A percentile compares a stretch with the other conserved stretches of the same genome.
phyloP scores from a whole-genome alignment of 495 filamentous ascomycete species.

The Oidiodendron maius region DNA sequence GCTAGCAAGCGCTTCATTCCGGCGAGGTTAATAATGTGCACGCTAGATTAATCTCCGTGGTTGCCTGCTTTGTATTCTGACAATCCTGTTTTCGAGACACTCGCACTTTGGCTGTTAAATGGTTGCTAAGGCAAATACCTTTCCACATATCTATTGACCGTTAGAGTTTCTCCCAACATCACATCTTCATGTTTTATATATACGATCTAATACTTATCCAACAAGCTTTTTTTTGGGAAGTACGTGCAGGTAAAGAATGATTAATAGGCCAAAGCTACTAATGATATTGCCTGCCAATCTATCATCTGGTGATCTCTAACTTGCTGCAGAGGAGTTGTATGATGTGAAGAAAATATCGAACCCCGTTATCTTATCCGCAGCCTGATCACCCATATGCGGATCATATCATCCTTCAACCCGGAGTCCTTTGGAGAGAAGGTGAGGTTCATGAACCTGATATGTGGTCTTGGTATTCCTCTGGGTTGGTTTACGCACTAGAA shows the following conservation, averaged over 20 bases:
- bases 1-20: no score
- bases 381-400: slow-evolving; percentile 15
- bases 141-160: no score
- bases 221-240: slow-evolving; percentile 10
- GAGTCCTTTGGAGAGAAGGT: slow-evolving; percentile 15
- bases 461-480: no score
- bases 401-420: slow-evolving; percentile 14
- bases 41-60: no score
- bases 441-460: slow-evolving; percentile 14
- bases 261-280: slow-evolving; percentile 13
- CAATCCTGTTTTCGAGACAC: no score
- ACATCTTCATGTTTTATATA: slow-evolving; percentile 14
- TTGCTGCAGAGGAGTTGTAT: slow-evolving; percentile 9
- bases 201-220: slow-evolving; percentile 9
- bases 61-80: no score
- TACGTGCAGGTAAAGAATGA: slow-evolving; percentile 11
- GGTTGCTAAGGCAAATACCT: no score
- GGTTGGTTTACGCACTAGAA: no score
- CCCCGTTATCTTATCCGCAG: slow-evolving; percentile 10
- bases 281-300: slow-evolving; percentile 8
- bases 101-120: no score
- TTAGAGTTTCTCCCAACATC: slow-evolving; percentile 12
- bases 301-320: slow-evolving; percentile 11
- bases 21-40: no score
- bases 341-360: slow-evolving; percentile 13